These are phyloP conservation scores for Hibiscus mutabilis DNA, from an alignment of 345 rosid genomes.

Conservation along the genomic window DNA sequence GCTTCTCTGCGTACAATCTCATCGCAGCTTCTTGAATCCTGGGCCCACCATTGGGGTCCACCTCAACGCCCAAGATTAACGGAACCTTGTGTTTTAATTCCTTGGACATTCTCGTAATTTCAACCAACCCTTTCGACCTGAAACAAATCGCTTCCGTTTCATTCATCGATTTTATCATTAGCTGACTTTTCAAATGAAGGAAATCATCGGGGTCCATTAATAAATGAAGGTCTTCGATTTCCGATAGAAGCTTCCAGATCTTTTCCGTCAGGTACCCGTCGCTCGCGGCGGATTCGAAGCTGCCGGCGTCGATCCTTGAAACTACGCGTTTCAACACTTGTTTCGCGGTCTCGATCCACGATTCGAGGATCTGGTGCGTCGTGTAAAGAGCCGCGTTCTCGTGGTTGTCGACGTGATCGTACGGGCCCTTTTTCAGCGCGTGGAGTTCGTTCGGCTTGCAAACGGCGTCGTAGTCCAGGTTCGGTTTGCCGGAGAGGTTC, in stretches of 20 bases:
- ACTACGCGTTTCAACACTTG: conserved; percentile 43
- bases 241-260: conserved; percentile 68
- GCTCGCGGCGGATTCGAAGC: conserved; percentile 42
- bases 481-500: conserved; percentile 64
- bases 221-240: conserved; percentile 66
- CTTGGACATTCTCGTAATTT: conserved; percentile 47
- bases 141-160: conserved; percentile 73
- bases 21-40: conserved; percentile 91
- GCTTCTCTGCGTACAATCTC: conserved; percentile 57
- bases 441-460: conserved; percentile 62
- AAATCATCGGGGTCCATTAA: conserved; percentile 88
- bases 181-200: conserved; percentile 53
- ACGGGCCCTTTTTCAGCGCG: conserved; percentile 40
- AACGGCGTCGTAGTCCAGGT: conserved; percentile 70
- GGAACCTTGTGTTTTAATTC: conserved; percentile 80
- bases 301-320: conserved; percentile 33
- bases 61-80: conserved; percentile 61
- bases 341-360: conserved; percentile 56
- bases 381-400: conserved; percentile 69
- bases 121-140: conserved; percentile 64
- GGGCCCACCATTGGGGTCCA: conserved; percentile 91
- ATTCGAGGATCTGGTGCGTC: conserved; percentile 72
- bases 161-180: conserved; percentile 34
- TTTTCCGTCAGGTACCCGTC: conserved; percentile 56
- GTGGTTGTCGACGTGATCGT: conserved; percentile 49